These are phyloP conservation scores for Alternaria panax DNA, from an alignment of 2,329 filamentous ascomycete species.

Conservation along the genomic window DNA sequence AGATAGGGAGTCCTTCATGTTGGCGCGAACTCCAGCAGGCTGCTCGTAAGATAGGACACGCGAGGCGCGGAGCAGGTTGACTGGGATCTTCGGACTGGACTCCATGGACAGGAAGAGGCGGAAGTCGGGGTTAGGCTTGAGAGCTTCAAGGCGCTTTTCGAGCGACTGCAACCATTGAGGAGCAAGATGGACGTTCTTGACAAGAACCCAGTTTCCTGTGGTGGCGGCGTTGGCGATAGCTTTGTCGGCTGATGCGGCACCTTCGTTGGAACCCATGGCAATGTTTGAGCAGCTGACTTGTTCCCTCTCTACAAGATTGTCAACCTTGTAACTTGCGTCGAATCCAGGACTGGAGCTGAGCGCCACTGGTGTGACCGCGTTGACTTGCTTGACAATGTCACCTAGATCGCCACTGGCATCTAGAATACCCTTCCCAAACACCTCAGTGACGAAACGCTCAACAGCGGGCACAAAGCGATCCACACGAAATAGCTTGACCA, in stretches of 20 bases:
- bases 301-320: slow-evolving; percentile 86
- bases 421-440: slow-evolving; percentile 84
- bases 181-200: slow-evolving; percentile 98
- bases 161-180: slow-evolving; percentile 96
- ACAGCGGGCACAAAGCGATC: slow-evolving; percentile 93
- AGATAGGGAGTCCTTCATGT: slow-evolving; percentile 97
- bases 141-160: slow-evolving; percentile 93
- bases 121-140: slow-evolving; percentile 94
- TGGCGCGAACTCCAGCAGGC: slow-evolving; percentile 92
- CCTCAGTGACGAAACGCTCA: slow-evolving; percentile 84
- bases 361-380: slow-evolving; percentile 83
- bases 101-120: slow-evolving; percentile 98
- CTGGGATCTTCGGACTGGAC: slow-evolving; percentile 93
- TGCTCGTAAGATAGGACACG: slow-evolving; percentile 98
- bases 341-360: slow-evolving; percentile 95
- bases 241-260: slow-evolving; percentile 90
- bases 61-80: slow-evolving; percentile 91
- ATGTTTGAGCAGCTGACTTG: slow-evolving; percentile 90
- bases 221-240: slow-evolving; percentile 92
- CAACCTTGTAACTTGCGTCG: slow-evolving; percentile 98
- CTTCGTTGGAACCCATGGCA: slow-evolving; percentile 98
- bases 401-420: slow-evolving; percentile 86
- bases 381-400: slow-evolving; percentile 83
- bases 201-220: slow-evolving; percentile 90
- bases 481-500: slow-evolving; percentile 93